Conservation (phyloP, 352 stramenopile genomes). For the Phytopythium chamaehyphon region DNA sequence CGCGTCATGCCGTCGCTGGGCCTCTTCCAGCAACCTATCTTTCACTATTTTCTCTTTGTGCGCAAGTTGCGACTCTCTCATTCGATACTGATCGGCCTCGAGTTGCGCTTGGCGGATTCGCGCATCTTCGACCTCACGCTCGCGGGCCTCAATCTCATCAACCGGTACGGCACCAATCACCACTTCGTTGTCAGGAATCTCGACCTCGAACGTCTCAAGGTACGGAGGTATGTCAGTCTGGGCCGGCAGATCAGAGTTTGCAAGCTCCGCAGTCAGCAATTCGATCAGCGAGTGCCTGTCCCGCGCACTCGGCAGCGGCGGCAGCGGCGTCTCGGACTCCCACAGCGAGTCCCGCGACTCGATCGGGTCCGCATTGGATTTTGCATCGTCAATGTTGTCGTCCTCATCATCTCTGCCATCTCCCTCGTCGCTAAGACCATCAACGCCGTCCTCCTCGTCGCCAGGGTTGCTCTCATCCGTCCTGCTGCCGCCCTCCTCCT, state of each 20-base stretch:
- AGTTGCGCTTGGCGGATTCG: constrained; percentile 42
- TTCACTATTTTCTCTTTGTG: constrained; percentile 35
- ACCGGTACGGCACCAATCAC: constrained; percentile 55
- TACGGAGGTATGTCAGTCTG: constrained; percentile 34
- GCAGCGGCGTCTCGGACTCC: constrained; percentile 19
- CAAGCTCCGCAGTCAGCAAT: constrained; percentile 37
- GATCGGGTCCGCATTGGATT: too few relatives aligned
- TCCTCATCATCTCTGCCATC: neutral
- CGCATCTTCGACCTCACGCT: constrained; percentile 55
- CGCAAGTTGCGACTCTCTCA: constrained; percentile 41
- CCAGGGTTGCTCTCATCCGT: neutral
- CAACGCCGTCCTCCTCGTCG: neutral
- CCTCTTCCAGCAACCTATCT: constrained; percentile 35
- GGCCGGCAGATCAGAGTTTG: constrained; percentile 14
- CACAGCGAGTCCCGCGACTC: constrained; percentile 28
- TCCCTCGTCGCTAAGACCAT: neutral
- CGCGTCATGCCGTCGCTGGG: constrained; percentile 28
- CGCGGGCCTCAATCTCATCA: constrained; percentile 54
- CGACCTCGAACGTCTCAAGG: constrained; percentile 62
- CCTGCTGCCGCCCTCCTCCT: neutral
- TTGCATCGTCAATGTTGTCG: neutral
- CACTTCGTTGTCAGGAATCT: constrained; percentile 58
- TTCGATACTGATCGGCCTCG: constrained; percentile 42
- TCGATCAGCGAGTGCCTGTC: constrained; percentile 46
- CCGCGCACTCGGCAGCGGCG: constrained; percentile 1